These are phyloP conservation scores for Pichia californica DNA, from an alignment of 805 yeast genomes.

Conservation along the genomic window DNA sequence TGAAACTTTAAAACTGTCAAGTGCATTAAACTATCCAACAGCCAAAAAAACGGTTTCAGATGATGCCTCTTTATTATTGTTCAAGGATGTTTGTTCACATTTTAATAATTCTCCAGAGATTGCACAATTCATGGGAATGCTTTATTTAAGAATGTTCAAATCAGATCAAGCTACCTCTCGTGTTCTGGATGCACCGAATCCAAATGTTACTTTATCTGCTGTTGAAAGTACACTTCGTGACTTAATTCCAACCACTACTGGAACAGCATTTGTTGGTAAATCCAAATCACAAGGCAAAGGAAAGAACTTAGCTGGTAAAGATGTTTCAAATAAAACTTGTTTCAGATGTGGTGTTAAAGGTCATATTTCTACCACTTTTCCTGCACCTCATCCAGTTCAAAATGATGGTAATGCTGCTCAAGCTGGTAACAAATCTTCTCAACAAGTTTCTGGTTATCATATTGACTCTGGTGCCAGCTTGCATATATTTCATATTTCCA, in stretches of 20 bases:
- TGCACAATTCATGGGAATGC: background rate
- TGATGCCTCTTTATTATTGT: background rate
- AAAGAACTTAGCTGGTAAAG: too few species aligned
- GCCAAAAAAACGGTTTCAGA: background rate
- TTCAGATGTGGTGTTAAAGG: background rate
- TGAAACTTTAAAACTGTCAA: background rate
- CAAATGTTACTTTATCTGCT: background rate
- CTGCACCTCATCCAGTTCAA: background rate
- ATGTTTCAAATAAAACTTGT: too few species aligned
- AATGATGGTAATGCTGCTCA: too few species aligned
- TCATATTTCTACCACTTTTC: background rate
- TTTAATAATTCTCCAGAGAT: background rate
- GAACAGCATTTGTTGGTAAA: background rate
- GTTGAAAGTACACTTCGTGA: background rate
- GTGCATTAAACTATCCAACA: background rate
- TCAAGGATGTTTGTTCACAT: background rate
- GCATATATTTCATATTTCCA: too few species aligned
- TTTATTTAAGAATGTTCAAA: constrained; percentile 1
- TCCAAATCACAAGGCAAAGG: background rate
- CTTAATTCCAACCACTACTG: background rate
- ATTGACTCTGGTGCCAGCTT: too few species aligned
- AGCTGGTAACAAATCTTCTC: background rate
- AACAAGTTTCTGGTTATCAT: too few species aligned
- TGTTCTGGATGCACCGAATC: constrained; percentile 1
- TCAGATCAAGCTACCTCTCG: background rate